Evolutionary conservation across 78 protist species (phyloP), one percentile per base, ranked within the genome.

Genomic region (Dictyostelium brefeldianum): DNA sequence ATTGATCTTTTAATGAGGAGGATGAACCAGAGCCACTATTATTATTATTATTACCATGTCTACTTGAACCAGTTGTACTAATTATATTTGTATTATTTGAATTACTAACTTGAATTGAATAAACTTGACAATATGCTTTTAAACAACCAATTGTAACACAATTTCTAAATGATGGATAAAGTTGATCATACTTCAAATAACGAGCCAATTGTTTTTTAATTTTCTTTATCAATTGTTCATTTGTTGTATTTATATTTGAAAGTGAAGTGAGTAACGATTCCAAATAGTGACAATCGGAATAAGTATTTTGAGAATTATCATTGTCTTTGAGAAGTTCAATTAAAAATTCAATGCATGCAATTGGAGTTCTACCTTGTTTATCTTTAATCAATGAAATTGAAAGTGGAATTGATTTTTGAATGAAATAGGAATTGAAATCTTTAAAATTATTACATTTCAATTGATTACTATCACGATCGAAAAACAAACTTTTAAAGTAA

Each of bases 281-380:
- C 25, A 91, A 48, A 59, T 91, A 91, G 20, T 74, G 81, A 57
- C 64, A 53, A 47, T 91, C 95, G 0, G 84, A 80, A 62, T 80
- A 91, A n/a, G 65, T 69, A 29, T 95, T 95, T n/a, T 65, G 56
- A 46, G 94, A 69, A 51, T 95, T 95, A 59, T 95, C 95, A 70
- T 95, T 95, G 50, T 90, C 74, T 47, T 95, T 91, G 8, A 90
- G 14, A 7, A 95, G 14, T 20, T 77, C 81, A 22, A 69, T 22
- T 31, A 95, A 27, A 29, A 95, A 84, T 25, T 78, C 89, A 2
- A 83, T 48, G 10, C 89, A 69, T 25, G 80, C 96, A 4, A 46
- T 56, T 20, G 95, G 92, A 64, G 95, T 95, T 79, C 83, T 59
- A 50, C 94, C 84, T 29, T 78, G 90, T 20, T 29, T 29, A 46